Percentiles rank a stretch among this genome's conserved stretches.
phyloP scores from a whole-genome alignment of 2,329 filamentous ascomycete genomes.

The Acrocalymma vagum region DNA sequence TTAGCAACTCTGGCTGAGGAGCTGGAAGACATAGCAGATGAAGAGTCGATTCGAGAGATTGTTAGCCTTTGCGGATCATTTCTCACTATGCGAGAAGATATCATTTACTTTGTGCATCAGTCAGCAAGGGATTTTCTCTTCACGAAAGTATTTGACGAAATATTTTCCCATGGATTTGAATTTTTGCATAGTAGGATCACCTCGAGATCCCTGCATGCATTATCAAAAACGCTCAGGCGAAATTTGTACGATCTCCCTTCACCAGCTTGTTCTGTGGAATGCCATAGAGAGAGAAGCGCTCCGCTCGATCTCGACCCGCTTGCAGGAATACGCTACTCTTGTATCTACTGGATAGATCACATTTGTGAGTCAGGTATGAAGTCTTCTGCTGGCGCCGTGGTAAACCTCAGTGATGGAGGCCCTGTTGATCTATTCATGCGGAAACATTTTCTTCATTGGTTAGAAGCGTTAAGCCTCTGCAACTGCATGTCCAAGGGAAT shows the following conservation, averaged over 20 bases:
- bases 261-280: too few relatives aligned
- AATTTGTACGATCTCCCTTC: slow-evolving; percentile 34
- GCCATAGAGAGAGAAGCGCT: slow-evolving; percentile 23
- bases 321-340: slow-evolving; percentile 31
- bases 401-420: too few relatives aligned
- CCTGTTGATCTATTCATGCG: too few relatives aligned
- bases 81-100: slow-evolving; percentile 18
- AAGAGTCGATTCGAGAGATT: slow-evolving; percentile 30
- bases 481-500: too few relatives aligned
- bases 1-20: slow-evolving; percentile 29
- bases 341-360: slow-evolving; percentile 46
- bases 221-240: slow-evolving; percentile 24
- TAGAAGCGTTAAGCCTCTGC: too few relatives aligned
- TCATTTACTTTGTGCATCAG: slow-evolving; percentile 49
- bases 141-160: slow-evolving; percentile 16
- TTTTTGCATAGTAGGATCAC: slow-evolving; percentile 20
- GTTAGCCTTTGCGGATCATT: slow-evolving; percentile 50
- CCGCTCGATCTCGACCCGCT: slow-evolving; percentile 33
- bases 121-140: slow-evolving; percentile 55
- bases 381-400: too few relatives aligned
- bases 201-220: slow-evolving; percentile 38
- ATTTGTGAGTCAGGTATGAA: slow-evolving; percentile 26
- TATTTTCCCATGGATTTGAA: slow-evolving; percentile 39
- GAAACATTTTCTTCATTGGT: too few relatives aligned
- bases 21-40: slow-evolving; percentile 12